These are phyloP conservation scores for Lecanoromycetidae sp. DNA, from an alignment of 2,329 filamentous ascomycete genomes.

Conservation along the genomic window DNA sequence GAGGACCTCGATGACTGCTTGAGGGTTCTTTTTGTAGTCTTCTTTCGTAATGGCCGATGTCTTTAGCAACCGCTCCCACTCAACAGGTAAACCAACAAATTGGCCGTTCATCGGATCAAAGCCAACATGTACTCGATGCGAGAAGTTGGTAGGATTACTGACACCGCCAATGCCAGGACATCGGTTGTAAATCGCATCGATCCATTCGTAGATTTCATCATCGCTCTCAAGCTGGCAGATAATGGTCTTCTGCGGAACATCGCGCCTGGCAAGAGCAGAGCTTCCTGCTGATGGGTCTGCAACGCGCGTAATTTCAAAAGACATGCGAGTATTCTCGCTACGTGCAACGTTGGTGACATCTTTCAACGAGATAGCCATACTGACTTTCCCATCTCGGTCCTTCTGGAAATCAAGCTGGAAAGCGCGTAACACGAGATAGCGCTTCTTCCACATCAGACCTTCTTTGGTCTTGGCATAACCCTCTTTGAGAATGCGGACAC, in stretches of 20 bases:
- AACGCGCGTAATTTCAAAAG: constrained; percentile 80
- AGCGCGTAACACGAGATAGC: constrained; percentile 83
- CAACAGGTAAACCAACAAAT: constrained; percentile 84
- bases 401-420: constrained; percentile 93
- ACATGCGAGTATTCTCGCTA: constrained; percentile 80
- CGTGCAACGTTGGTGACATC: constrained; percentile 84
- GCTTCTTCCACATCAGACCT: constrained; percentile 87
- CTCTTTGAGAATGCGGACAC: constrained; percentile 62
- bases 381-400: constrained; percentile 72
- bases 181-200: constrained; percentile 92
- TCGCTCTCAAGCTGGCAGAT: constrained; percentile 91
- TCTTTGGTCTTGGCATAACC: constrained; percentile 56
- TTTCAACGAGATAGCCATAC: constrained; percentile 72
- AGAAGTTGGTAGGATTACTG: constrained; percentile 97
- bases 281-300: constrained; percentile 46
- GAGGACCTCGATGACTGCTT: constrained; percentile 57
- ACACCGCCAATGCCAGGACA: constrained; percentile 97
- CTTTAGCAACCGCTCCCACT: constrained; percentile 95
- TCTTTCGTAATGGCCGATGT: constrained; percentile 96
- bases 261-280: constrained; percentile 62
- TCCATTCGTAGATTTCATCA: constrained; percentile 97
- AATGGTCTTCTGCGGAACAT: constrained; percentile 68
- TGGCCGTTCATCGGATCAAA: constrained; percentile 92
- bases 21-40: constrained; percentile 93
- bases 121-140: constrained; percentile 90